These are phyloP conservation scores for Pseudogymnoascus sp. DNA, from an alignment of 2,329 filamentous ascomycete species.

Conservation along the genomic window DNA sequence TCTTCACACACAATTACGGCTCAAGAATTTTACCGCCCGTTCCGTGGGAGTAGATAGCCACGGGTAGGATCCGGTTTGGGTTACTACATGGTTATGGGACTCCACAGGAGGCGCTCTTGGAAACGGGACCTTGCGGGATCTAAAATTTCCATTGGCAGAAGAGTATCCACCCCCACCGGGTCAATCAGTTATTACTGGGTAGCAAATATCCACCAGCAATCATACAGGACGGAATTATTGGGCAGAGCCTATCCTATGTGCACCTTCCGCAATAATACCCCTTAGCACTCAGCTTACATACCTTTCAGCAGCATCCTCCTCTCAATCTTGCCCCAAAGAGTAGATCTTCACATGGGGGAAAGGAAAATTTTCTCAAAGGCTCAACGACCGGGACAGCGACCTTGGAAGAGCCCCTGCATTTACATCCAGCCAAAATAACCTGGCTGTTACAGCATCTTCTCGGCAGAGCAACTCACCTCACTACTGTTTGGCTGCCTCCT, in stretches of 20 bases:
- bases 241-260: background rate
- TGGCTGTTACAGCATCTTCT: background rate
- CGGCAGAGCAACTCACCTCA: background rate
- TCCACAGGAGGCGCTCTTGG: background rate
- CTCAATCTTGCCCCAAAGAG: background rate
- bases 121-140: slow-evolving; percentile 1
- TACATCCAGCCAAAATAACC: background rate
- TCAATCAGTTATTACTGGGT: background rate
- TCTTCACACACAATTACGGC: background rate
- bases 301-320: background rate
- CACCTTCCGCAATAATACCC: background rate
- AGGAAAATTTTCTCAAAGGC: background rate
- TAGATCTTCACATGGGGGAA: background rate
- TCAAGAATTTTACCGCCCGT: background rate
- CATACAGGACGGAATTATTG: background rate
- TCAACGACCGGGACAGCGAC: background rate
- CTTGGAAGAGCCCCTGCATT: background rate
- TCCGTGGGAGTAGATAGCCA: background rate
- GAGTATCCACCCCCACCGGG: background rate
- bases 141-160: background rate
- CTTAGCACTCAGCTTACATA: background rate
- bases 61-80: background rate
- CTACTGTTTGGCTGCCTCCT: no score
- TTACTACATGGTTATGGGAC: background rate
- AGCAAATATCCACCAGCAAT: background rate